Evolutionary conservation across 1,284 basidiomycete species (phyloP).

Genomic region (Vanrija sp.): DNA sequence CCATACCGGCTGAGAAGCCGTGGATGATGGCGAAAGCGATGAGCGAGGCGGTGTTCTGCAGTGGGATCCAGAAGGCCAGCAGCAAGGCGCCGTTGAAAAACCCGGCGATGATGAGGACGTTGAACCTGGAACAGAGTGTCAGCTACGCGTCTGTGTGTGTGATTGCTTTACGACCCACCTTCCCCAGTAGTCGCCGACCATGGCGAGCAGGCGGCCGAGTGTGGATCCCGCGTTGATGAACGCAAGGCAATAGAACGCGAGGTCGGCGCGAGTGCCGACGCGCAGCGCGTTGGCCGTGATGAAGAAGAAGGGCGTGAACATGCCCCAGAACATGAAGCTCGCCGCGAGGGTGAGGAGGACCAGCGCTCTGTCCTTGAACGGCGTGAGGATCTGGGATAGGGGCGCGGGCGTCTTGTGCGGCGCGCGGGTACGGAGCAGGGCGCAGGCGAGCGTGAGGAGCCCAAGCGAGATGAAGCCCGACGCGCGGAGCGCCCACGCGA

Average conservation of each 20-base stretch:
- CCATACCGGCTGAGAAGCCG: constrained; percentile 34
- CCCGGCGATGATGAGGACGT: constrained; percentile 32
- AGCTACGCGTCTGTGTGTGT: no score
- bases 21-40: constrained; percentile 39
- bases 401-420: constrained; percentile 18
- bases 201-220: constrained; percentile 18
- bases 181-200: constrained; percentile 11
- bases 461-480: constrained; percentile 26
- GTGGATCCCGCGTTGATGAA: constrained; percentile 35
- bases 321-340: constrained; percentile 30
- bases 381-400: constrained; percentile 13
- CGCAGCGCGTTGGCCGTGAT: constrained; percentile 25
- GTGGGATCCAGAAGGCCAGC: constrained; percentile 28
- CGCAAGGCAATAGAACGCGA: constrained; percentile 27
- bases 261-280: constrained; percentile 26
- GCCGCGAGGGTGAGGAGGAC: constrained; percentile 20
- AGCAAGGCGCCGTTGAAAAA: constrained; percentile 10
- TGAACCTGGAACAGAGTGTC: constrained; percentile 27
- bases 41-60: constrained; percentile 19
- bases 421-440: constrained; percentile 19
- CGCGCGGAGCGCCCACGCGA: constrained; percentile 24
- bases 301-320: constrained; percentile 36
- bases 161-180: no score
- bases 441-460: constrained; percentile 15
- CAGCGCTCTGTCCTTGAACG: constrained; percentile 23